These are phyloP conservation scores for Ascochyta rabiei DNA, from an alignment of 2,329 filamentous ascomycete species.

Conservation along the genomic window DNA sequence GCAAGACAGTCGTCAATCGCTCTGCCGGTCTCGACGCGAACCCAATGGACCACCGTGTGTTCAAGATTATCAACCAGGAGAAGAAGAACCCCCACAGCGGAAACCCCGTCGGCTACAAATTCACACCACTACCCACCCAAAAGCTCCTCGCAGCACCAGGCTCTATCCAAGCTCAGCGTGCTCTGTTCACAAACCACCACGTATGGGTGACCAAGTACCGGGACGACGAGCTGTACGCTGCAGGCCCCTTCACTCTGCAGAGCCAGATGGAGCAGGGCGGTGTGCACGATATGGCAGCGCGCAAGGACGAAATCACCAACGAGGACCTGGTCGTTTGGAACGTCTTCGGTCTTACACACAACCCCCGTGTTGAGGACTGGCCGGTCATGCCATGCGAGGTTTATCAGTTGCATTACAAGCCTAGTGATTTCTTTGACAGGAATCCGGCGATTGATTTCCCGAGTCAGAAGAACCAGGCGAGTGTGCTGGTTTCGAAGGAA, in stretches of 20 bases:
- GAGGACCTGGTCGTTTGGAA: conserved; percentile 59
- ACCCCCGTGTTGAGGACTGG: conserved; percentile 58
- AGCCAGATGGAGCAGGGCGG: conserved; percentile 52
- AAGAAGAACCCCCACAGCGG: conserved; percentile 54
- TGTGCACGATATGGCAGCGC: conserved; percentile 51
- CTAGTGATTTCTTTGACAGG: conserved; percentile 60
- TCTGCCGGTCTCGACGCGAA: conserved; percentile 60
- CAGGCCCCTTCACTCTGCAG: conserved; percentile 56
- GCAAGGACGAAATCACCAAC: conserved; percentile 52
- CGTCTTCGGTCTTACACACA: conserved; percentile 59
- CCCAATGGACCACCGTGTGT: conserved; percentile 59
- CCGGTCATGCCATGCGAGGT: conserved; percentile 59
- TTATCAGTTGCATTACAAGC: conserved; percentile 55
- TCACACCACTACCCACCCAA: conserved; percentile 56
- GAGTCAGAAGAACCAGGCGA: conserved; percentile 38
- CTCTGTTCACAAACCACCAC: conserved; percentile 58
- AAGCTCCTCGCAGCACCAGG: conserved; percentile 56
- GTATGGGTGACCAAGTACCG: conserved; percentile 62
- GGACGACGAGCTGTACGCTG: conserved; percentile 59
- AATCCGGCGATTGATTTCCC: conserved; percentile 63
- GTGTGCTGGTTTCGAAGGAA: conserved; percentile 34
- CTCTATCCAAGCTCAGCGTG: conserved; percentile 54
- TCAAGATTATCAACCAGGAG: conserved; percentile 60
- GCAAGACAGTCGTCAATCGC: conserved; percentile 54
- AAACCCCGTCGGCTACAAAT: conserved; percentile 56